Evolutionary conservation across 805 yeast species (phyloP), one percentile per base, ranked within the genome.

Genomic region (Nakazawaea populi): DNA sequence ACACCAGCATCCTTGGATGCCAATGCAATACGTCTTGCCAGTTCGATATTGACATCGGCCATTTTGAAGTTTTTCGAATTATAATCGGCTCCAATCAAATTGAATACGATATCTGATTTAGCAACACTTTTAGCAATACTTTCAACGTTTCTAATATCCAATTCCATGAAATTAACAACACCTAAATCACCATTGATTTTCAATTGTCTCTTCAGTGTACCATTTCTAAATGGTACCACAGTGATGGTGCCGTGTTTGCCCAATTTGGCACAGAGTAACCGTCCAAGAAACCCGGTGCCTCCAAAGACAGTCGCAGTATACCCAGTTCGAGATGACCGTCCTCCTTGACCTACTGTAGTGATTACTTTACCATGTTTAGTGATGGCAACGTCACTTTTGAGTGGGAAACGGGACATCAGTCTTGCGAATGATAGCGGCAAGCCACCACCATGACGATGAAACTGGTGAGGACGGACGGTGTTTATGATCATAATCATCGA

Each of bases 291-390:
- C 1, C 96, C 96, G 44, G 83, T 72, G 37, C 85, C 87, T 8
- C 96, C 96, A 62, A 89, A 89, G 2, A 89, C 94, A 1, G 96
- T 87, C 27, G 91, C 96, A 4, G 91, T 87, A 69, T 82, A 87
- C 2, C 96, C 96, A 7, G 92, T 83, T 72, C 95, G 78, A 31
- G 95, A 87, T 4, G 92, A 85, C 52, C 88, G 76, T 32, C 96
- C 96, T 44, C 95, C 94, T 46, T 79, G 70, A 54, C 96, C 96
- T 36, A 75, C 72, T n/a, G 87, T 67, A 42, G 85, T 65, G 58
- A 82, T 75, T 42, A 89, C 85, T 62, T 89, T 87, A 29, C 96
- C 96, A 48, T 76, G 74, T 56, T 81, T 76, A 51, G 92, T 84
- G 67, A 88, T 81, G 64, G 82, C 81, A 60, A 85, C 70, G 67